Percentiles rank a stretch among this genome's conserved stretches.
These are phyloP conservation scores for Termitomyces sp. DNA, from an alignment of 768 basidiomycete species.

Conservation along the genomic window DNA sequence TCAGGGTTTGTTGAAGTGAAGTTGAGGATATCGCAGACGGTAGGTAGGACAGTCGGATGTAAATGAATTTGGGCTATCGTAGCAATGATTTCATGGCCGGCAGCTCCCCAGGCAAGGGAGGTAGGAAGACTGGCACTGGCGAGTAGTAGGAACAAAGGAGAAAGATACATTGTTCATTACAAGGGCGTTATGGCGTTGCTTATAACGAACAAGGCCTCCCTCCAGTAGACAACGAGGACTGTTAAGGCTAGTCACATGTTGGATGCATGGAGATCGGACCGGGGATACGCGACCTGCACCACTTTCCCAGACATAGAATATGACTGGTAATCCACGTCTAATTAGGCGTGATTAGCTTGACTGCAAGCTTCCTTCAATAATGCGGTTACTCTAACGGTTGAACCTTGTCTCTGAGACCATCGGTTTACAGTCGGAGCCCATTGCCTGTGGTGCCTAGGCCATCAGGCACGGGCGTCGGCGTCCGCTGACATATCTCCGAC, in stretches of 20 bases:
- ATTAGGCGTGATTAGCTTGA: too few species aligned
- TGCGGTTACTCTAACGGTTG: too few species aligned
- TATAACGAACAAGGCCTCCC: background rate
- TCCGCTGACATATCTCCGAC: too few species aligned
- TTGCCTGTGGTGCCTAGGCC: too few species aligned
- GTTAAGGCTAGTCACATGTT: background rate
- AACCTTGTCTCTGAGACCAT: too few species aligned
- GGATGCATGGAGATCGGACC: background rate
- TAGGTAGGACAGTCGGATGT: constrained; percentile 62
- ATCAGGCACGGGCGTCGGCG: too few species aligned
- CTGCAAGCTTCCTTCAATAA: too few species aligned
- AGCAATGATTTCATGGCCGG: constrained; percentile 90
- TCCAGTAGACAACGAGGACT: background rate
- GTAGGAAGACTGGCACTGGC: constrained; percentile 5
- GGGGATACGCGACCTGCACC: too few species aligned
- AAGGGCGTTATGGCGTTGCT: constrained; percentile 1
- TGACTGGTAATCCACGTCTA: too few species aligned
- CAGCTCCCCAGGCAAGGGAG: constrained; percentile 36
- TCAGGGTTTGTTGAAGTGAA: constrained; percentile 29
- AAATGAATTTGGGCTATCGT: constrained; percentile 94
- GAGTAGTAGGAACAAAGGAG: constrained; percentile 2
- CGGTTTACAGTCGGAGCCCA: too few species aligned
- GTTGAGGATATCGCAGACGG: constrained; percentile 70
- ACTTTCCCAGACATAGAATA: too few species aligned
- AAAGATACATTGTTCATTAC: constrained; percentile 9